Conservation (phyloP, 163 green algal genomes). For the Prototheca cutis region DNA sequence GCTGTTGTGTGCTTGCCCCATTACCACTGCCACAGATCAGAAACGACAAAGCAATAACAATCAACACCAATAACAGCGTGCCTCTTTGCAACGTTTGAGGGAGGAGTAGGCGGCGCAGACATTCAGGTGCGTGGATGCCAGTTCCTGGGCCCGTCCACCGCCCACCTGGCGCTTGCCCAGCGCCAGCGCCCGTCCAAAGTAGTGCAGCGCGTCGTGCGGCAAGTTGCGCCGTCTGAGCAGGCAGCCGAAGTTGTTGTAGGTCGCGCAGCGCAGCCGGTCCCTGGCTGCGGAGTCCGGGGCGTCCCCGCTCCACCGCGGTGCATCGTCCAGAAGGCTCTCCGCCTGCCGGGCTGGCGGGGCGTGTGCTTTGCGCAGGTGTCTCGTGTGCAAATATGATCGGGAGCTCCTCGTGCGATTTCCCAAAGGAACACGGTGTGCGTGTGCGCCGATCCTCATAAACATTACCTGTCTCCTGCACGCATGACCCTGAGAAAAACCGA, state of each 20-base stretch:
- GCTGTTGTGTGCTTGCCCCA: no score
- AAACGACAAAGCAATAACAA: no score
- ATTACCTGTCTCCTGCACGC: background rate
- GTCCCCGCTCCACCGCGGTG: conserved; percentile 2
- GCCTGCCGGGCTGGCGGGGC: no score
- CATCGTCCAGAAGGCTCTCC: conserved; percentile 25
- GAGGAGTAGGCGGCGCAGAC: conserved; percentile 25
- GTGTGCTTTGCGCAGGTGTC: no score
- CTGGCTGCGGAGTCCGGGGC: no score
- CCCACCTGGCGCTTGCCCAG: conserved; percentile 8
- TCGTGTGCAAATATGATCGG: no score
- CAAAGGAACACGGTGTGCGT: no score
- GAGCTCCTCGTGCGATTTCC: no score
- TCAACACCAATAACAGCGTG: no score
- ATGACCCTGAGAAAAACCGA: background rate
- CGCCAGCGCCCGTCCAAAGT: conserved; percentile 22
- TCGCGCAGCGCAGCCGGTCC: conserved; percentile 16
- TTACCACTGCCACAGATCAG: no score
- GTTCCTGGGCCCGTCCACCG: conserved; percentile 13
- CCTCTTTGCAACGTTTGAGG: no score
- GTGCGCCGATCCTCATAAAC: no score
- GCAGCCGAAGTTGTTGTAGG: conserved; percentile 36
- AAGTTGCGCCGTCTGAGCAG: conserved; percentile 18
- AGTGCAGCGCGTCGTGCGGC: conserved; percentile 20
- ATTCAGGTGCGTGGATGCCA: conserved; percentile 24